Conservation (phyloP, 495 filamentous ascomycete species). For the Hypomontagnella submonticulosa region DNA sequence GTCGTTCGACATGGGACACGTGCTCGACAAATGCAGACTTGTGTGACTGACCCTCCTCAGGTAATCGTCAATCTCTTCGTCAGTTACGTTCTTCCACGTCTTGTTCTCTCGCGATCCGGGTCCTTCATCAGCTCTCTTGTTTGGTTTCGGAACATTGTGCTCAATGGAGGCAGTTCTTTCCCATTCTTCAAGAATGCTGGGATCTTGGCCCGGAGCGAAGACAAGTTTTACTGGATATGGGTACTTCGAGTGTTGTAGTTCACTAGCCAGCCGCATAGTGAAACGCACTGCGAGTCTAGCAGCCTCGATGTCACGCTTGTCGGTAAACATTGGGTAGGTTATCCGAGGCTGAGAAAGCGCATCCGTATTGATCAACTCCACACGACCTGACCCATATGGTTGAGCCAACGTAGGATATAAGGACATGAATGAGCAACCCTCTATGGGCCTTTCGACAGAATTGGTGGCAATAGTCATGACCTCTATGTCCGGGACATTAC, state of each 20-base stretch:
- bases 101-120: not conserved
- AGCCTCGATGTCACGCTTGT: slow-evolving; percentile 6
- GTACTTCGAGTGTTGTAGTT: slow-evolving; percentile 30
- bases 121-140: not conserved
- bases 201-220: slow-evolving; percentile 39
- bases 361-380: too few relatives aligned
- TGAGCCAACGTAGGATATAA: too few relatives aligned
- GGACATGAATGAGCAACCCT: too few relatives aligned
- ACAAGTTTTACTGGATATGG: slow-evolving; percentile 36
- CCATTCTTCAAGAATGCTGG: slow-evolving; percentile 26
- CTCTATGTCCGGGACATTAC: too few relatives aligned
- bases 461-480: too few relatives aligned
- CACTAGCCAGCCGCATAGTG: slow-evolving; percentile 40
- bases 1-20: slow-evolving; percentile 44
- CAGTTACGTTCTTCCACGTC: slow-evolving; percentile 38
- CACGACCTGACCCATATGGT: too few relatives aligned
- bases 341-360: too few relatives aligned
- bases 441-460: too few relatives aligned
- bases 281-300: slow-evolving; percentile 39
- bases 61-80: slow-evolving; percentile 47
- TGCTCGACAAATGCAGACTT: too few relatives aligned
- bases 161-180: not conserved
- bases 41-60: too few relatives aligned
- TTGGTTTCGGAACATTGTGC: not conserved
- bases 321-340: too few relatives aligned